Percentiles rank a stretch among this genome's conserved stretches.
Evolutionary conservation across 257 asterid species (phyloP).

Genomic region (Ballota nigra): DNA sequence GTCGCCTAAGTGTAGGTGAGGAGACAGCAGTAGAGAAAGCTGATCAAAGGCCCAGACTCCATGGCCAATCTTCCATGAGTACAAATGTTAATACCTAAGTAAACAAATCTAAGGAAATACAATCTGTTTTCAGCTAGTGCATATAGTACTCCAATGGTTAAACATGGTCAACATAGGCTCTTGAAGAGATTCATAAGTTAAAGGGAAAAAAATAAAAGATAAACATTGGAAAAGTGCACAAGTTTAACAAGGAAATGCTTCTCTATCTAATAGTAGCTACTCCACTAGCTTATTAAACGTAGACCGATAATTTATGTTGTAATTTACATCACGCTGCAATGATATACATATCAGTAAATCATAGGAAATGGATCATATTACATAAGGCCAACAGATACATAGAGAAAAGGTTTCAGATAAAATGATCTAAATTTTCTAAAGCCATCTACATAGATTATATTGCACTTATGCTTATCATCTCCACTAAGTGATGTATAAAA

Average conservation of each 20-base stretch:
- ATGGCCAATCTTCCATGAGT: no score
- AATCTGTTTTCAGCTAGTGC: no score
- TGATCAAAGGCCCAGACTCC: no score
- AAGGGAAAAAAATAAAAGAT: no score
- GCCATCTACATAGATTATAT: conserved; percentile 18
- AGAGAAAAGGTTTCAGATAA: not conserved
- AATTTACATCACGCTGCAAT: not conserved
- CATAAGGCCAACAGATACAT: conserved; percentile 4
- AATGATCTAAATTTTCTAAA: not conserved
- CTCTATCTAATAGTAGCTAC: conserved; percentile 2
- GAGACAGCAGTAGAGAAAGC: no score
- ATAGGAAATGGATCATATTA: not conserved
- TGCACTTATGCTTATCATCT: conserved; percentile 61
- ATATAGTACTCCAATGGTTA: no score
- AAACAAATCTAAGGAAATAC: no score
- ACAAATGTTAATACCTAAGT: no score
- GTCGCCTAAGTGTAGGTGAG: no score
- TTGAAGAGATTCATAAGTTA: no score
- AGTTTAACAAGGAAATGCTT: not conserved
- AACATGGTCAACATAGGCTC: no score
- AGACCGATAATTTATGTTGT: not conserved
- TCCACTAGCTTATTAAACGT: not conserved
- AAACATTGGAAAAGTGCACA: no score
- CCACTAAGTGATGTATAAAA: conserved; percentile 54
- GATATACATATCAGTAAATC: not conserved